Conservation (phyloP, 2,329 filamentous ascomycete species). For the Orbilia ellipsospora region DNA sequence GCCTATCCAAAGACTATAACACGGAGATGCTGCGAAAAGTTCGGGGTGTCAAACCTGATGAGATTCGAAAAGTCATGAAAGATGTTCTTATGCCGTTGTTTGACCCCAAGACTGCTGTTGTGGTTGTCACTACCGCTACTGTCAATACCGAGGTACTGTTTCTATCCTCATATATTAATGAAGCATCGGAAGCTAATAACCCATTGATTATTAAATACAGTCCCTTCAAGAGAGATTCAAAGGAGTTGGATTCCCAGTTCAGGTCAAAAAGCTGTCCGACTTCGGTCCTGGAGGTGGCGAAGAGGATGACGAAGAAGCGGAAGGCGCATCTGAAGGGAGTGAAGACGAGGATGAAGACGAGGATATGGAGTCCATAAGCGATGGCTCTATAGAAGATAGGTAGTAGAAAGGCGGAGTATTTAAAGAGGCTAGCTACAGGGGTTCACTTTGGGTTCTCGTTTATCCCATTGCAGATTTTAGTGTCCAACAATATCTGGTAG, state of each 20-base stretch:
- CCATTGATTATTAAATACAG: constrained; percentile 64
- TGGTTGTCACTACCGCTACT: constrained; percentile 87
- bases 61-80: constrained; percentile 79
- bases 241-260: constrained; percentile 79
- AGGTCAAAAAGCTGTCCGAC: constrained; percentile 72
- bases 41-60: constrained; percentile 76
- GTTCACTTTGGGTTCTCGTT: too few relatives aligned
- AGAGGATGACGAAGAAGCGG: constrained; percentile 44
- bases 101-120: constrained; percentile 79
- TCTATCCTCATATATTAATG: too few relatives aligned
- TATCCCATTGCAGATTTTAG: too few relatives aligned
- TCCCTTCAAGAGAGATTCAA: constrained; percentile 79
- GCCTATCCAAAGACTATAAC: constrained; percentile 80
- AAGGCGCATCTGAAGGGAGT: constrained; percentile 29
- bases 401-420: not conserved
- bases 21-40: constrained; percentile 80
- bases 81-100: constrained; percentile 84
- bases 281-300: constrained; percentile 42
- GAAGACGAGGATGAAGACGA: constrained; percentile 37
- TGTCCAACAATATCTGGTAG: too few relatives aligned
- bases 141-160: constrained; percentile 81
- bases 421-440: too few relatives aligned
- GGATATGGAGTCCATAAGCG: constrained; percentile 35
- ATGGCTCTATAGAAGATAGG: constrained; percentile 19
- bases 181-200: too few relatives aligned